phyloP scores from a whole-genome alignment of 2,329 filamentous ascomycete species.

The Apiospora sp. region DNA sequence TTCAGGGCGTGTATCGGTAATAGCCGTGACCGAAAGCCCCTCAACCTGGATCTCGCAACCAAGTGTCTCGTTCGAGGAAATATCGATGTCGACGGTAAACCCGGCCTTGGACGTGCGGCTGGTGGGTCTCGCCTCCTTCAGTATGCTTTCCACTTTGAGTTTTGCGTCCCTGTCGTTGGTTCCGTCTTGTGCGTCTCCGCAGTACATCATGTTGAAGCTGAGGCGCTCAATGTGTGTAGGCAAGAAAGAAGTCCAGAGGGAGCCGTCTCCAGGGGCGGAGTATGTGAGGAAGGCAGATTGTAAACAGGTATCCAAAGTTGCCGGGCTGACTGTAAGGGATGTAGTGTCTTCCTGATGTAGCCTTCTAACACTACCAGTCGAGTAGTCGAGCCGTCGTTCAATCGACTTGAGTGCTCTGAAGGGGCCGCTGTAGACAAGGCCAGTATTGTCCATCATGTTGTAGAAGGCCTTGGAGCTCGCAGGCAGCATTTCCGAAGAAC shows the following conservation, averaged over 20 bases:
- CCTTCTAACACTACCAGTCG: slow-evolving; percentile 42
- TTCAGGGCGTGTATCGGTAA: slow-evolving; percentile 38
- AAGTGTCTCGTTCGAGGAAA: slow-evolving; percentile 38
- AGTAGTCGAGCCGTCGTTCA: slow-evolving; percentile 46
- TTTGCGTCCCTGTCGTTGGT: slow-evolving; percentile 29
- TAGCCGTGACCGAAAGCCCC: slow-evolving; percentile 38
- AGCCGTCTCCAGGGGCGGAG: slow-evolving; percentile 50
- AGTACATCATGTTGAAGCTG: slow-evolving; percentile 47
- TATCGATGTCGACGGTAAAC: slow-evolving; percentile 39
- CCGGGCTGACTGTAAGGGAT: slow-evolving; percentile 46
- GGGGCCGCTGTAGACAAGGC: slow-evolving; percentile 49
- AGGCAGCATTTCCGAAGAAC: slow-evolving; percentile 42
- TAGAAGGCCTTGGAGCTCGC: slow-evolving; percentile 48
- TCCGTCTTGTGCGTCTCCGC: slow-evolving; percentile 28
- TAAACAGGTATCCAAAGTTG: slow-evolving; percentile 51
- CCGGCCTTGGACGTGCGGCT: slow-evolving; percentile 39
- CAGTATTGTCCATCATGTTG: slow-evolving; percentile 48
- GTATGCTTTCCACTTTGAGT: slow-evolving; percentile 45
- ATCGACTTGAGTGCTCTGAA: slow-evolving; percentile 47
- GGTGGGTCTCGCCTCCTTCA: slow-evolving; percentile 30
- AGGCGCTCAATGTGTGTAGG: slow-evolving; percentile 45
- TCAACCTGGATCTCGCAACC: slow-evolving; percentile 40
- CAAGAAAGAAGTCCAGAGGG: slow-evolving; percentile 53
- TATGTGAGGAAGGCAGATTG: slow-evolving; percentile 52
- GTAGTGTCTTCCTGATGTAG: slow-evolving; percentile 48